Conservation (phyloP, 345 rosid genomes). For the Syzygium oleosum region DNA sequence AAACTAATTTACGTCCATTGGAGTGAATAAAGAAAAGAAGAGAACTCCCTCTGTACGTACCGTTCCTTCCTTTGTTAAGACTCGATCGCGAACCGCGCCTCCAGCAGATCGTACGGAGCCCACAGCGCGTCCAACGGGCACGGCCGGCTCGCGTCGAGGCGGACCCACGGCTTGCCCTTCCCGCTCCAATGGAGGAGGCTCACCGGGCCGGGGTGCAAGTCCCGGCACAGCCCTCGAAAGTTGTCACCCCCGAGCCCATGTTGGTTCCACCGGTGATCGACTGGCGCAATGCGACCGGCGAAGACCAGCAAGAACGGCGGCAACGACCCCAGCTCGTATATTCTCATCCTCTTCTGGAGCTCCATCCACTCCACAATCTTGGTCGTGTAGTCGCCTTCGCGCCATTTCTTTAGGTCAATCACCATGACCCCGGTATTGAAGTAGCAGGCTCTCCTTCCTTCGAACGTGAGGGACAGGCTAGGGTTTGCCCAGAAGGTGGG, state of each 20-base stretch:
- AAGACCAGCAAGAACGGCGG: background rate
- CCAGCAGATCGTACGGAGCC: background rate
- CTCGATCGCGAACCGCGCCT: background rate
- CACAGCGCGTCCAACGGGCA: background rate
- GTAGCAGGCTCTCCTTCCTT: constrained; percentile 33
- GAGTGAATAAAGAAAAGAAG: background rate
- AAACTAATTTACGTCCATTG: background rate
- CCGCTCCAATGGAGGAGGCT: background rate
- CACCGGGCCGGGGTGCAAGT: background rate
- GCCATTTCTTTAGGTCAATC: constrained; percentile 74
- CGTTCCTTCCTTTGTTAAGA: background rate
- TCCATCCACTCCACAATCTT: constrained; percentile 83
- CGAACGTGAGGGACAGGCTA: constrained; percentile 50
- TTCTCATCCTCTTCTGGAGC: background rate
- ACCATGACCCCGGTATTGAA: constrained; percentile 63
- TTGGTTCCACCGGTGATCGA: background rate
- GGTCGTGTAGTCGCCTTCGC: background rate
- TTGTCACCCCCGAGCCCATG: background rate
- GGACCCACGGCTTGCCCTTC: background rate
- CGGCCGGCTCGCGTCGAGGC: background rate
- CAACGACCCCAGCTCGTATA: background rate
- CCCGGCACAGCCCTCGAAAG: background rate
- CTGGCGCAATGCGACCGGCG: background rate
- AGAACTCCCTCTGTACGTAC: background rate
- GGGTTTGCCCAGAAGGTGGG: constrained; percentile 22